Conservation (phyloP, 495 filamentous ascomycete species). For the Aspergillus hancockii region DNA sequence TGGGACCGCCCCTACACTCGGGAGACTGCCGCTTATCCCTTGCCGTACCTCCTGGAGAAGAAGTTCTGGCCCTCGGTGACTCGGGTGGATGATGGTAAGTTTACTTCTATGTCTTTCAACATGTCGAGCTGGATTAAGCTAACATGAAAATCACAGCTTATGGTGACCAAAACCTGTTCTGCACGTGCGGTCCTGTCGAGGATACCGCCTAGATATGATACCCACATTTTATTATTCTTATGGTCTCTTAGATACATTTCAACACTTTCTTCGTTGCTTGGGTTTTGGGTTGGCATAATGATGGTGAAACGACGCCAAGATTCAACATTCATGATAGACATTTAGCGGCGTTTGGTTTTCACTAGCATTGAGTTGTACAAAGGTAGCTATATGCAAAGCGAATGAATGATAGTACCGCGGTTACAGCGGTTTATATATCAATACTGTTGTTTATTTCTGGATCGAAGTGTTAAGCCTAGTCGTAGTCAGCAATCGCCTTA, state of each 20-base stretch:
- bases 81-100: conserved; percentile 85
- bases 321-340: conserved; percentile 30
- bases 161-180: conserved; percentile 92
- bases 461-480: background rate
- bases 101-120: background rate
- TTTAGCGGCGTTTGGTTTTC: conserved; percentile 13
- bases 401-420: background rate
- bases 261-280: conserved; percentile 13
- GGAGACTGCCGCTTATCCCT: conserved; percentile 85
- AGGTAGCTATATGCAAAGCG: background rate
- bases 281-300: conserved; percentile 13
- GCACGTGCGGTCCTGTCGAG: conserved; percentile 84
- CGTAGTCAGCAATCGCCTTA: background rate
- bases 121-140: conserved; percentile 16
- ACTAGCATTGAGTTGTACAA: conserved; percentile 6
- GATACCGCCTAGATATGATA: conserved; percentile 48
- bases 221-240: conserved; percentile 32
- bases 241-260: conserved; percentile 12
- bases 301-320: conserved; percentile 14
- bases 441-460: background rate
- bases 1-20: conserved; percentile 81
- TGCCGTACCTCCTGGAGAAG: conserved; percentile 86
- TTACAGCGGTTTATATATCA: background rate
- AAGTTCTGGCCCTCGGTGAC: conserved; percentile 98
- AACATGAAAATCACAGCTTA: conserved; percentile 59